These are phyloP conservation scores for Apiospora sp. DNA, from an alignment of 2,329 filamentous ascomycete species.

Conservation along the genomic window DNA sequence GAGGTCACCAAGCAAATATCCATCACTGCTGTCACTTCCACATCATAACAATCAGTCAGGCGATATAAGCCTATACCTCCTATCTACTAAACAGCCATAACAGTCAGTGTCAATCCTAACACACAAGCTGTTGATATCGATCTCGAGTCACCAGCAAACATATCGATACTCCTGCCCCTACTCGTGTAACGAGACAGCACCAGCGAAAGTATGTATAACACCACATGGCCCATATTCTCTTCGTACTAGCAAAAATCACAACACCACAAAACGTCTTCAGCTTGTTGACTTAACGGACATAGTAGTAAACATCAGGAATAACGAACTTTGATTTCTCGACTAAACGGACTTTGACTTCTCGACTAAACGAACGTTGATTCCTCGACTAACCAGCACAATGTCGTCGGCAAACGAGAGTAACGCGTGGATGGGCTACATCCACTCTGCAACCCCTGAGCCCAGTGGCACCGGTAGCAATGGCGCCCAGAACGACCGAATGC, in stretches of 20 bases:
- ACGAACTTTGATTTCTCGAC: background rate
- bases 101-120: background rate
- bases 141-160: background rate
- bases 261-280: background rate
- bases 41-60: background rate
- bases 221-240: background rate
- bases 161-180: background rate
- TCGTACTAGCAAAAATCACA: no score
- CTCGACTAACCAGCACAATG: background rate
- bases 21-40: background rate
- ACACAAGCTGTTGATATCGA: background rate
- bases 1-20: background rate
- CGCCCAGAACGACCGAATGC: background rate
- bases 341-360: no score
- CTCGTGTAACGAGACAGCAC: background rate
- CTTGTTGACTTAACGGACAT: background rate
- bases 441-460: background rate
- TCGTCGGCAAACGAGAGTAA: background rate
- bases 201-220: background rate
- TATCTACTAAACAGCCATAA: background rate
- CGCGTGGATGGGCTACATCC: background rate
- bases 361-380: background rate
- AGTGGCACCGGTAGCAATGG: background rate
- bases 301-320: background rate
- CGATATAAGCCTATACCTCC: background rate